phyloP scores from a whole-genome alignment of 306 rosid species.

The Cucumis cinereus region DNA sequence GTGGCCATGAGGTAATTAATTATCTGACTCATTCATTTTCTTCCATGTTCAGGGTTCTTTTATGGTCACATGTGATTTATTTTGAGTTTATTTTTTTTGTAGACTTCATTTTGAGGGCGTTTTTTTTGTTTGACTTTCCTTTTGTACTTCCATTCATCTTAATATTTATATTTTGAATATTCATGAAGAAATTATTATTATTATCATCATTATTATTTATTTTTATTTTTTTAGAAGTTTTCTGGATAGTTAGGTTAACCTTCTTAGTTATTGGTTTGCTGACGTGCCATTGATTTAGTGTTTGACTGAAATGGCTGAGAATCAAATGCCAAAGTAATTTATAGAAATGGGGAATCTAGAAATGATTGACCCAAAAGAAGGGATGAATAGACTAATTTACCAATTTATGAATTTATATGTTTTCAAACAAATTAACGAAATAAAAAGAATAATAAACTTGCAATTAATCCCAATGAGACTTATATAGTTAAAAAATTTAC shows the following conservation, averaged over 20 bases:
- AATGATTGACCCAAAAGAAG: not conserved
- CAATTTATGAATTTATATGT: not conserved
- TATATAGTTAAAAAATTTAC: not conserved
- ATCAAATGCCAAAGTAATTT: not conserved
- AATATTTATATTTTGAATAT: not conserved
- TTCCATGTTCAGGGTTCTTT: not conserved
- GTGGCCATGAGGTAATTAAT: slow-evolving; percentile 86
- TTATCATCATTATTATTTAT: too few relatives aligned
- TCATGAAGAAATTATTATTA: not conserved
- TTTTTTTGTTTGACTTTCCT: not conserved
- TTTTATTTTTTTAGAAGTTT: too few relatives aligned
- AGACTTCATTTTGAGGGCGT: not conserved
- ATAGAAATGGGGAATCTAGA: not conserved
- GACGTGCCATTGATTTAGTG: not conserved
- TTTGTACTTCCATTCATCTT: not conserved
- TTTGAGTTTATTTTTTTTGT: not conserved
- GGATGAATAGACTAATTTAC: not conserved
- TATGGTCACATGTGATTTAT: not conserved
- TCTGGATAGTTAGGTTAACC: not conserved
- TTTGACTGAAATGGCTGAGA: not conserved
- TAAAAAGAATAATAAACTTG: not conserved
- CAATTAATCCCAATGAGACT: not conserved
- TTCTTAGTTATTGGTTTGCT: not conserved
- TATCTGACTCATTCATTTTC: not conserved
- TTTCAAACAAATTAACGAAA: not conserved